Base-by-base conservation (phyloP, 2,329 filamentous ascomycete genomes). In the Cryphonectria radicalis region DNA sequence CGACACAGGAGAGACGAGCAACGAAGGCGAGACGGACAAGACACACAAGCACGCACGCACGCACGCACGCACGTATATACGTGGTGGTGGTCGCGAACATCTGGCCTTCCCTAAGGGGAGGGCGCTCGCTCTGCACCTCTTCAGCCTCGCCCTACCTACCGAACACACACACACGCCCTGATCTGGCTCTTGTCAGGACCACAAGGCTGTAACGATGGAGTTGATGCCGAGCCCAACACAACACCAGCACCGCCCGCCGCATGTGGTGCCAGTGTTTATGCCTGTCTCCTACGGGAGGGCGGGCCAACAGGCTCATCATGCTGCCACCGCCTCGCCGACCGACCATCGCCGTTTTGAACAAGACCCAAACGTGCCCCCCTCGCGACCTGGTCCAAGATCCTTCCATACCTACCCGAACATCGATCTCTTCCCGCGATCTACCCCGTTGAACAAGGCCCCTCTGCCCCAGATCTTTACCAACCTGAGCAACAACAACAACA, bases 321-420 rank as follows among this genome's bases (percentile, higher is more conserved):
- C 57, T 22, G 28, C 57, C 40, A n/a, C 19, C 46, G 66, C 62
- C 63, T 59, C 59, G 37, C 35, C 66, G 5, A 35, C 63, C 66
- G 63, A 70, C 22, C 70, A 65, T 25, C 60, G 68, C n/a, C 73
- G 71, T 8, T 59, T 72, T 32, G 28, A 70, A 5, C 69, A 71
- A 32, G 40, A 25, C 17, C 63, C 17, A 63, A 69, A 50, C 14
- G 22, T 50, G 19, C 13, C 40, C 42, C 69, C 63, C 11, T 35
- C 74, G 67, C 72, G 55, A 68, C 37, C 66, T 60, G 70, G 62
- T 13, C 66, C 69, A 35, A 68, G 69, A 65, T 32, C 72, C 67
- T 79, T 77, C 19, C 80, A 82, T 60, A 76, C 79, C 25, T 75
- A 77, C 35, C 78, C 77, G 53, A 68, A 76, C 66, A 71, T 76